A percentile compares a stretch with the other conserved stretches of the same genome.
Evolutionary conservation across 257 asterid genomes (phyloP).

Genomic region (Solanum acaule): DNA sequence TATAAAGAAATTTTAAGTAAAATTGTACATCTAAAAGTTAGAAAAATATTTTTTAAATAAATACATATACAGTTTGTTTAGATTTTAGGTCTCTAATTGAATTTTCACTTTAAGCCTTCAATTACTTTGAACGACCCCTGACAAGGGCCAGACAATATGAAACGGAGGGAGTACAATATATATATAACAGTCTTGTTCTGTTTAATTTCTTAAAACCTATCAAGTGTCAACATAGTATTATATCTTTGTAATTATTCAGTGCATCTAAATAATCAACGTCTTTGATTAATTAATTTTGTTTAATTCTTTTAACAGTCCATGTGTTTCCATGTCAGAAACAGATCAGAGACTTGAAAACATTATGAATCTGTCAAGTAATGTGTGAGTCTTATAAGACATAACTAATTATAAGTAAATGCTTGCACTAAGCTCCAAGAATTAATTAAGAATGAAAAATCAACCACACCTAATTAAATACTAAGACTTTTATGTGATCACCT

Average conservation of each 20-base stretch:
- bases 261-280: not conserved
- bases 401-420: not conserved
- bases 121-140: too few species aligned
- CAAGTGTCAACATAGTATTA: not conserved
- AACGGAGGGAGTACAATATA: too few species aligned
- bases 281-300: not conserved
- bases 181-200: not conserved
- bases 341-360: not conserved
- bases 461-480: not conserved
- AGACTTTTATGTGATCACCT: not conserved
- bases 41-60: too few species aligned
- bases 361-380: not conserved
- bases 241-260: not conserved
- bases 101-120: too few species aligned
- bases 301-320: not conserved
- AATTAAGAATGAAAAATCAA: not conserved
- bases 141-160: too few species aligned
- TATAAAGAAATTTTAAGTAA: too few species aligned
- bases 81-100: too few species aligned
- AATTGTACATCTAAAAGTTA: too few species aligned
- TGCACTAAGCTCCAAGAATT: not conserved
- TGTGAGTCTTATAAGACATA: not conserved
- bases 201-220: not conserved
- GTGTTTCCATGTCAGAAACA: not conserved
- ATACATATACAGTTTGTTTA: too few species aligned